Evolutionary conservation across 768 basidiomycete genomes (phyloP).

Genomic region (Leucogyrophana mollusca): DNA sequence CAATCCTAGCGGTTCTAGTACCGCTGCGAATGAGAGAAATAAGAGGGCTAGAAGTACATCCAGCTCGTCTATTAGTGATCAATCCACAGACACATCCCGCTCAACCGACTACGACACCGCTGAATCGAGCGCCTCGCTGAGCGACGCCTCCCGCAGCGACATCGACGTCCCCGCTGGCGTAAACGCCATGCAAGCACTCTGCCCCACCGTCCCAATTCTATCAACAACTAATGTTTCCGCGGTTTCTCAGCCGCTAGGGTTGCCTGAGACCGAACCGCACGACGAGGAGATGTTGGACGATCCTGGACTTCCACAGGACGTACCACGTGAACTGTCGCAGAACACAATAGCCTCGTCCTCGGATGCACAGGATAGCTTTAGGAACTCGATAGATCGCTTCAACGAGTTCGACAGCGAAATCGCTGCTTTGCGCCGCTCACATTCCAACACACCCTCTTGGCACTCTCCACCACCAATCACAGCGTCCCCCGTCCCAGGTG

Average conservation of each 20-base stretch:
- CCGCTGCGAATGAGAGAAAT: constrained; percentile 48
- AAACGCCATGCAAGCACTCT: constrained; percentile 8
- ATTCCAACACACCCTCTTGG: constrained; percentile 23
- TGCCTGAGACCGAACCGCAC: constrained; percentile 46
- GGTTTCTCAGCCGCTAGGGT: constrained; percentile 30
- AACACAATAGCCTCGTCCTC: constrained; percentile 13
- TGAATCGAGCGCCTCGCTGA: constrained; percentile 31
- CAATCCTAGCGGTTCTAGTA: constrained; percentile 8
- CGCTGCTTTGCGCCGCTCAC: constrained; percentile 43
- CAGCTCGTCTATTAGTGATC: constrained; percentile 40
- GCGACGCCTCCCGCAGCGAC: constrained; percentile 20
- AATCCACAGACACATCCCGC: constrained; percentile 32
- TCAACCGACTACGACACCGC: constrained; percentile 36
- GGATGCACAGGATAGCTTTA: constrained; percentile 36
- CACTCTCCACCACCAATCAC: constrained; percentile 23
- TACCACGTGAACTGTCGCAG: constrained; percentile 12
- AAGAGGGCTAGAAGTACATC: constrained; percentile 59
- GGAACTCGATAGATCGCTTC: constrained; percentile 49
- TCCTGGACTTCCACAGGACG: constrained; percentile 23
- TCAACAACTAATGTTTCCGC: constrained; percentile 14
- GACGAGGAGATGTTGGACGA: constrained; percentile 54
- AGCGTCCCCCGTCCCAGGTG: constrained; percentile 10
- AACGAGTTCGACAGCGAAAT: constrained; percentile 55
- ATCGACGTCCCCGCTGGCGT: constrained; percentile 8
- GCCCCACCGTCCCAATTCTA: constrained; percentile 19